A percentile compares a stretch with the other conserved stretches of the same genome.
These are phyloP conservation scores for Exophiala aquamarina DNA, from an alignment of 2,329 filamentous ascomycete species.

Conservation along the genomic window DNA sequence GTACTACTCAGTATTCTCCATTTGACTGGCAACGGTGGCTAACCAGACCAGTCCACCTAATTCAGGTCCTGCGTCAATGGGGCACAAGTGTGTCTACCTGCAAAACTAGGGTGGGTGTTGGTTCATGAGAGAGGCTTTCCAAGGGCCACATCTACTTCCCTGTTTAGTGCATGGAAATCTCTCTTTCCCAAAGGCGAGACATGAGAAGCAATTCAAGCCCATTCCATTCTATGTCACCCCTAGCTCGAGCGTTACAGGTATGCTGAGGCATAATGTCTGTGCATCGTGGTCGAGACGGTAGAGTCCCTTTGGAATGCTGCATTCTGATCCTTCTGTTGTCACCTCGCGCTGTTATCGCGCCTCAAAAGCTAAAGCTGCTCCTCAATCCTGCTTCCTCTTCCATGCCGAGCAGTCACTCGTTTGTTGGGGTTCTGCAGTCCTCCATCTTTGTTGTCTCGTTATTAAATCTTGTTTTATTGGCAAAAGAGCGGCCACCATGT, in stretches of 20 bases:
- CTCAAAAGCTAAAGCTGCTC: constrained; percentile 16
- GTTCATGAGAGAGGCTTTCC: no score
- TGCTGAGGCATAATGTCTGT: constrained; percentile 7
- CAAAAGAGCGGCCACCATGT: constrained; percentile 17
- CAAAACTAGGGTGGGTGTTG: no score
- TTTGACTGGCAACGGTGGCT: no score
- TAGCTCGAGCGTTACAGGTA: background rate
- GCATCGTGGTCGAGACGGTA: constrained; percentile 13
- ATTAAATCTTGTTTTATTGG: constrained; percentile 2
- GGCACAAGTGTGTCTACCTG: no score
- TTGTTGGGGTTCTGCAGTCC: constrained; percentile 24
- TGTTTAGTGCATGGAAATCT: no score
- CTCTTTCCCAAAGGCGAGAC: background rate
- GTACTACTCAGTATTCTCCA: no score
- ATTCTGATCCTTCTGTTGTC: constrained; percentile 24
- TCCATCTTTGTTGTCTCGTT: constrained; percentile 6
- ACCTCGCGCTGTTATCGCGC: constrained; percentile 11
- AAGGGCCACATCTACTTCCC: no score
- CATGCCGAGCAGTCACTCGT: constrained; percentile 21
- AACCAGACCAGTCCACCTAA: no score
- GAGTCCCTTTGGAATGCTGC: constrained; percentile 24
- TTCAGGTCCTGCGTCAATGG: no score
- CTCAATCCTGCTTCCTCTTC: constrained; percentile 9
- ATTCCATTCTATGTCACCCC: constrained; percentile 14
- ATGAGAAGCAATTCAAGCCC: constrained; percentile 5